Evolutionary conservation across 805 yeast species (phyloP), one percentile per base, ranked within the genome.

Genomic region (Pichia deserticola): DNA sequence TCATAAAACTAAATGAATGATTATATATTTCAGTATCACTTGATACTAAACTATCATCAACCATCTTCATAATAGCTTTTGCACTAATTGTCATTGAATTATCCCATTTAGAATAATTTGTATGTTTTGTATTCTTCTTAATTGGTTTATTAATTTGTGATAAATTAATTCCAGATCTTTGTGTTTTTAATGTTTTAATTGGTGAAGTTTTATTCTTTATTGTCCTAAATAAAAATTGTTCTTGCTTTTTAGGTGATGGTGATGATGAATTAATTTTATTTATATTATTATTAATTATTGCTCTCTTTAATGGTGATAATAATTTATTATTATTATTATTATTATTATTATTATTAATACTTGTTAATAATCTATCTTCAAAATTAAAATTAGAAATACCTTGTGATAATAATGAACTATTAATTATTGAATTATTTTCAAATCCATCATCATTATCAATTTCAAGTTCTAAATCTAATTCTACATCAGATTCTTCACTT

Each of bases 21-120:
- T 49, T 54, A 44, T 59, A 61, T 5, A 61, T 28, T 33, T 64
- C 67, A 7, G 67, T 66, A 53, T 68, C 72, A 49, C 68, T 64
- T 5, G 69, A 65, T 20, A 68, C 68, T 37, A 68, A 57, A 15
- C 71, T 65, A 36, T 67, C 69, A 50, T 68, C 72, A 40, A 68
- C 72, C 71, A 68, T 68, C 20, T 64, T 58, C 56, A 68, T 52
- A 5, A 68, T 67, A 3, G 67, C 71, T 39, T 61, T 61, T 7
- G 68, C 70, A 5, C 69, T 63, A 9, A 68, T 61, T 4, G 69
- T 65, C 64, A 62, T 62, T 3, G 71, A 66, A 47, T 66, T 67
- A 35, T 68, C 72, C 38, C 63, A 54, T 40, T 58, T 59, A 20
- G 67, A 64, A 46, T 62, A 57, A 43, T 56, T 61, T 40, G 47